Evolutionary conservation across 2,329 filamentous ascomycete species (phyloP), one percentile per base, ranked within the genome.

Genomic region (Pseudogymnoascus sp.): DNA sequence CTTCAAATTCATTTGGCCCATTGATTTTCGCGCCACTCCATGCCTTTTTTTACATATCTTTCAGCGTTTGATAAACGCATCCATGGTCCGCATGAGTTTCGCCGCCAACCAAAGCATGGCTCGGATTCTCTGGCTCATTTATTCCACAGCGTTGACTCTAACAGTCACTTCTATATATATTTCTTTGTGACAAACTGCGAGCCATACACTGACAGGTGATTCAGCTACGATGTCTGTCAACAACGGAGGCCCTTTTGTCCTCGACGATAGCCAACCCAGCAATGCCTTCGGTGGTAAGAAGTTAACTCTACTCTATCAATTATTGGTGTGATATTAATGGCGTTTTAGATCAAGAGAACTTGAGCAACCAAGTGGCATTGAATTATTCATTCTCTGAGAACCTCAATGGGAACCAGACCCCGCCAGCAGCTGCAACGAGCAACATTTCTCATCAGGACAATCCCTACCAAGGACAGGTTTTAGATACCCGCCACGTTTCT

Each of bases 211-310:
- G 17, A 57, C 17, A 33, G 17, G n/a, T 57, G 50, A 57, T 57
- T 21, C 11, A 57, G 50, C 28, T 17, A 33, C 28, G 28, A 57
- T 57, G 50, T 57, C 50, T 13, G 10, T 61, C 59, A 61, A 61
- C 59, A 44, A 65, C 13, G 19, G 66, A 3, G 68, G 70, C 31
- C 65, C 64, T 17, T n/a, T 47, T 38, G 26, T 38, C 15, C 13
- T 15, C 19, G n/a, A 19, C 10, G 13, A 44, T 13, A 38, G 44
- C 33, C 31, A 44, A 19, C 13, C 9, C 4, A 6, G 4, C 31
- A 19, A 62, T 2, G 64, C 71, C 7, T 66, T 68, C 2, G 68
- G 71, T 44, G 70, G 69, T 17, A 61, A 65, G 19, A 63, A 71
- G 4, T 28, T 33, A 19, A 57, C 33, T 57, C 9, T 15, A 19